Evolutionary conservation across 2,329 filamentous ascomycete genomes (phyloP).

Genomic region (Fusarium sp.): DNA sequence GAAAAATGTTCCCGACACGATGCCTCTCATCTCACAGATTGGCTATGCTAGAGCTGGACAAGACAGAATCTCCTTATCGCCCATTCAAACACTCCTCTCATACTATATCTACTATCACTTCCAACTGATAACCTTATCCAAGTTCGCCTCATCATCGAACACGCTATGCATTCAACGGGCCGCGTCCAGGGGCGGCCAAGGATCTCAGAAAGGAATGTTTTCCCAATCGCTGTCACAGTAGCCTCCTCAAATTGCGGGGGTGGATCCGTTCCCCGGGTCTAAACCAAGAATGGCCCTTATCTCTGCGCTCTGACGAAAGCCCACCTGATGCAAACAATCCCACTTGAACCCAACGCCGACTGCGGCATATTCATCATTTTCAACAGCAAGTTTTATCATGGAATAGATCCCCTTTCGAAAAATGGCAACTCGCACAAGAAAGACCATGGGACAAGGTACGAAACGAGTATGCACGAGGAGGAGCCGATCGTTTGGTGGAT

Average conservation of each 20-base stretch:
- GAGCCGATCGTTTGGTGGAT: slow-evolving; percentile 29
- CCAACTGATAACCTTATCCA: not conserved
- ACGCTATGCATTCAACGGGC: not conserved
- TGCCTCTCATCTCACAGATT: not conserved
- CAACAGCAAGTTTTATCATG: slow-evolving; percentile 11
- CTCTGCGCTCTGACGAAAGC: not conserved
- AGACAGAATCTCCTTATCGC: not conserved
- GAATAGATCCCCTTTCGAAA: not conserved
- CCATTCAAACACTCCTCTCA: not conserved
- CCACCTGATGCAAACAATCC: not conserved
- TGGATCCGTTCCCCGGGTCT: not conserved
- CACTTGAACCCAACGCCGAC: not conserved
- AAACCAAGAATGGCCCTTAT: slow-evolving; percentile 1
- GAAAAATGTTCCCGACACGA: not conserved
- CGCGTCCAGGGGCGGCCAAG: not conserved
- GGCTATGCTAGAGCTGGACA: not conserved
- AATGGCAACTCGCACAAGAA: slow-evolving; percentile 1
- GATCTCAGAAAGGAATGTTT: slow-evolving; percentile 22
- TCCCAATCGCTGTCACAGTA: slow-evolving; percentile 6
- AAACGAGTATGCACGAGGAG: not conserved
- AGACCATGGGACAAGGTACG: not conserved
- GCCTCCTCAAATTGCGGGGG: slow-evolving; percentile 13
- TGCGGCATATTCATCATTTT: not conserved
- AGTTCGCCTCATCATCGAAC: not conserved
- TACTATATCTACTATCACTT: not conserved